phyloP scores from a whole-genome alignment of 805 yeast species.

The Novakomyces olei region DNA sequence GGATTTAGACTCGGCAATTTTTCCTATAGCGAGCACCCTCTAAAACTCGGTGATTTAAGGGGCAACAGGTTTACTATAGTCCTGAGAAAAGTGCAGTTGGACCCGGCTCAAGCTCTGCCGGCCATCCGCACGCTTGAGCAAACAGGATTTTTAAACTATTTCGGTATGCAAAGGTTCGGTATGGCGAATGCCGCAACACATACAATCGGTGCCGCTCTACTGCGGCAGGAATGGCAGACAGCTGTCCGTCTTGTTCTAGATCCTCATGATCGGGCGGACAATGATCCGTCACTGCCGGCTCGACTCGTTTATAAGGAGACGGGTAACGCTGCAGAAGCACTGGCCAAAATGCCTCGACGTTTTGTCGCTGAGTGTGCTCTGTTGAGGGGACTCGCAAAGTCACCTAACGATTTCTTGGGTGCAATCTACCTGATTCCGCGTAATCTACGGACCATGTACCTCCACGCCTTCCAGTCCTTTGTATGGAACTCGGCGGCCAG shows the following conservation, averaged over 20 bases:
- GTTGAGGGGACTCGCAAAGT: constrained; percentile 35
- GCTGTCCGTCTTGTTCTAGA: constrained; percentile 62
- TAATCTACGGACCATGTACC: constrained; percentile 81
- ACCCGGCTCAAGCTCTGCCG: constrained; percentile 23
- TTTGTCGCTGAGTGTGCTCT: constrained; percentile 70
- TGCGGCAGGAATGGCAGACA: constrained; percentile 52
- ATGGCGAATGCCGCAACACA: constrained; percentile 88
- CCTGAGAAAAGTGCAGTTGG: constrained; percentile 38
- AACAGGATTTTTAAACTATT: constrained; percentile 77
- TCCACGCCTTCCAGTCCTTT: constrained; percentile 91
- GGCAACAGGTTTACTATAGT: constrained; percentile 84
- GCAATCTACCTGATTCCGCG: constrained; percentile 81
- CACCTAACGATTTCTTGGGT: constrained; percentile 39
- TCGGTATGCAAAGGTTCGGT: constrained; percentile 97
- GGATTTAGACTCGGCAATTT: constrained; percentile 70
- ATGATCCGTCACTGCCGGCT: constrained; percentile 26
- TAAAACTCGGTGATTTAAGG: constrained; percentile 57
- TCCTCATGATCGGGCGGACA: constrained; percentile 34
- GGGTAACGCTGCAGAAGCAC: constrained; percentile 38
- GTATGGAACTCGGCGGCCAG: constrained; percentile 83
- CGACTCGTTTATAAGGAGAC: constrained; percentile 64
- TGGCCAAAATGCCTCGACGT: constrained; percentile 62
- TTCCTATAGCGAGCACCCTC: constrained; percentile 34
- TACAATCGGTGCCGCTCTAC: constrained; percentile 48
- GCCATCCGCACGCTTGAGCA: constrained; percentile 36